phyloP scores from a whole-genome alignment of 805 yeast species.

The Pichia phayaonensis region DNA sequence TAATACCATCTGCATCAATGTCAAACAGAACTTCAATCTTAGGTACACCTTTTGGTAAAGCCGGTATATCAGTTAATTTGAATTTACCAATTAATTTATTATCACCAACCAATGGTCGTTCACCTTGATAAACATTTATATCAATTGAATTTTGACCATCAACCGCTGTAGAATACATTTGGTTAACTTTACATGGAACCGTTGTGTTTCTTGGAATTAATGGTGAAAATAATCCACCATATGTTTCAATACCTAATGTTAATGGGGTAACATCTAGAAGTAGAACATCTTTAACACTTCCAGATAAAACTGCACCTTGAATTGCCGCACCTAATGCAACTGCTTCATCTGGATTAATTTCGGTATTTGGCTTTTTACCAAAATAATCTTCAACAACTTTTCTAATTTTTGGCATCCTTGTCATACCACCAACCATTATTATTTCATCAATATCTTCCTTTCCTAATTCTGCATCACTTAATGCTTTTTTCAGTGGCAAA shows the following conservation, averaged over 20 bases:
- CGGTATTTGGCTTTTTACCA: conserved; percentile 78
- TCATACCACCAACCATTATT: conserved; percentile 86
- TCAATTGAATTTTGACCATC: conserved; percentile 93
- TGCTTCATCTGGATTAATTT: conserved; percentile 93
- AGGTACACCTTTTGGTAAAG: conserved; percentile 84
- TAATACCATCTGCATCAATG: conserved; percentile 94
- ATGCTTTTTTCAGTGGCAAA: conserved; percentile 72
- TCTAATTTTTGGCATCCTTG: conserved; percentile 84
- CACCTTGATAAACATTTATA: conserved; percentile 97
- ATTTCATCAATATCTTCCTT: conserved; percentile 69
- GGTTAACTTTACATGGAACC: conserved; percentile 88
- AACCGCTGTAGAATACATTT: conserved; percentile 90
- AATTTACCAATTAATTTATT: conserved; percentile 93
- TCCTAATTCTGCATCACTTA: conserved; percentile 68
- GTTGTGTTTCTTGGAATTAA: conserved; percentile 86
- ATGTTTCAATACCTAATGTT: conserved; percentile 90
- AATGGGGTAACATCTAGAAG: conserved; percentile 84
- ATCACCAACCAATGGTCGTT: conserved; percentile 91
- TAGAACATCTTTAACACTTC: conserved; percentile 89
- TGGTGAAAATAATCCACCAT: conserved; percentile 93
- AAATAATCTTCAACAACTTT: conserved; percentile 71
- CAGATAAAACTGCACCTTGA: conserved; percentile 94
- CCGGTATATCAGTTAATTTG: conserved; percentile 84
- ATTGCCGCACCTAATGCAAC: conserved; percentile 96
- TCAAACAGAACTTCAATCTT: conserved; percentile 90